Evolutionary conservation across 768 basidiomycete species (phyloP).

Genomic region (Infundibulicybe gibba): DNA sequence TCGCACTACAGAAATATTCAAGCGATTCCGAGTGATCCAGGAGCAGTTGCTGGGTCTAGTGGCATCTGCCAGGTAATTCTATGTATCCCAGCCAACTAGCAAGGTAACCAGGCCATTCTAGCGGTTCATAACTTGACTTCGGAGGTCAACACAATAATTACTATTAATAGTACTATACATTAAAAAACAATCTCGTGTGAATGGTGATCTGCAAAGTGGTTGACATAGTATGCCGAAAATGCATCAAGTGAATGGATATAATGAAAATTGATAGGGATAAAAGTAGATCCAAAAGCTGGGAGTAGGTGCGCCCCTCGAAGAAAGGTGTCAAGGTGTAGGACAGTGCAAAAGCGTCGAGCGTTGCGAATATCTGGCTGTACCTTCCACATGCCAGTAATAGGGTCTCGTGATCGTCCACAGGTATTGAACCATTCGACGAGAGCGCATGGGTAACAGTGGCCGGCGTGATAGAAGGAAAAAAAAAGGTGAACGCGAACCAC

Average conservation of each 20-base stretch:
- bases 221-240: not conserved
- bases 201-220: not conserved
- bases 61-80: no score
- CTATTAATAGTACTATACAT: no score
- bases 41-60: no score
- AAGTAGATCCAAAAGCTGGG: no score
- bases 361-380: constrained; percentile 5
- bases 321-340: constrained; percentile 15
- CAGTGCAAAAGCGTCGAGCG: constrained; percentile 1
- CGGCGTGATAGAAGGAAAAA: constrained; percentile 16
- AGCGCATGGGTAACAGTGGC: constrained; percentile 16
- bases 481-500: constrained; percentile 13
- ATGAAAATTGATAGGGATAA: constrained; percentile 15
- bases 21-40: no score
- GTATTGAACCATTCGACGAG: constrained; percentile 20
- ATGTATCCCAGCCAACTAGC: no score
- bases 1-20: no score
- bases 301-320: no score
- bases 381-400: constrained; percentile 4
- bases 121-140: no score
- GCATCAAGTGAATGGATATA: constrained; percentile 3
- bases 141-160: no score
- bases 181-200: not conserved
- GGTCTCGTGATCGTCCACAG: constrained; percentile 9
- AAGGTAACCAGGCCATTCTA: no score